Evolutionary conservation across 2,329 filamentous ascomycete species (phyloP), one percentile per base, ranked within the genome.

Genomic region (Hysterium pulicare): DNA sequence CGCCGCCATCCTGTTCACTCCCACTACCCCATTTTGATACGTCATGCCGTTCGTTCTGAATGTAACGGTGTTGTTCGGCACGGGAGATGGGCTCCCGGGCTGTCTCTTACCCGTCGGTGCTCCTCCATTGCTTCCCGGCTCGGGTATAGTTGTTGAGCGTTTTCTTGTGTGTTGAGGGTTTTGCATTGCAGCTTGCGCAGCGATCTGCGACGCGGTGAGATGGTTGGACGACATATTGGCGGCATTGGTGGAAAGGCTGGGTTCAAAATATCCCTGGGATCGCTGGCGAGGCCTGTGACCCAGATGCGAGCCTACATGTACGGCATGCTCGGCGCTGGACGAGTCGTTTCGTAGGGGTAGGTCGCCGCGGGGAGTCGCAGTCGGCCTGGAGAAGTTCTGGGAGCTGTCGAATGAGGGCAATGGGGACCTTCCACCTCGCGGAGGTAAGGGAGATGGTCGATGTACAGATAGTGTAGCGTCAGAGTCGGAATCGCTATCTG

Each of bases 221-320:
- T 68, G 68, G 44, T 31, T 45, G 16, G 45, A 44, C 39, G 53
- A 47, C 48, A 71, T 69, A 57, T 65, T 61, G 78, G 73, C 20
- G 73, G 73, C 41, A 17, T 77, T 82, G 50, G 78, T 79, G 17
- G 86, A 84, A 36, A 90, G 71, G 17, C 78, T 82, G 32, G 86
- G 81, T 61, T 90, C 86, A 59, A 90, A 90, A 57, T 83, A 79
- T 56, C 87, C 87, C 61, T 87, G 85, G 7, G 80, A 86, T 53
- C 84, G 80, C 47, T 87, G 87, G 55, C 86, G 78, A 51, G 67
- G 83, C 67, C 62, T 78, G 67, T 74, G 85, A 71, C 56, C 72
- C 53, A 66, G 67, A 58, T 57, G 58, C 51, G 48, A 61, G 61
- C 60, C 54, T 57, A 15, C 68, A 55, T 69, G 30, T 68, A 60